Conservation (phyloP, 371 early-diverging fungal genomes). For the Blakeslea trispora region DNA sequence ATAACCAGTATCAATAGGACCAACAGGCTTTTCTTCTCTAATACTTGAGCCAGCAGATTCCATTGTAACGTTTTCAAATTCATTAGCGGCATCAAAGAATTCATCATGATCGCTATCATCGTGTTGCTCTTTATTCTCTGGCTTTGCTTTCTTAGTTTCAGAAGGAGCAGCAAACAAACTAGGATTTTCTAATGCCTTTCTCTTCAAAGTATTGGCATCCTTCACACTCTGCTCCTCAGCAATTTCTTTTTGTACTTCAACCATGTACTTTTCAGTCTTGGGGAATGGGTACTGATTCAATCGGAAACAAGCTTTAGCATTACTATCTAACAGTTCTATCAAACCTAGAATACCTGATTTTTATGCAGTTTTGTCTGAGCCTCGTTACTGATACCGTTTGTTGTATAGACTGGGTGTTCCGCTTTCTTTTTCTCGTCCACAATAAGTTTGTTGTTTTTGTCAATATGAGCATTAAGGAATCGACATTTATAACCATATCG, state of each 20-base stretch:
- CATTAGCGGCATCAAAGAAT: conserved; percentile 28
- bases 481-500: conserved; percentile 79
- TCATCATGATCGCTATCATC: conserved; percentile 19
- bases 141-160: conserved; percentile 6
- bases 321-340: neutral
- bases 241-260: conserved; percentile 42
- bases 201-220: conserved; percentile 31
- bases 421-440: conserved; percentile 53
- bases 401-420: conserved; percentile 33
- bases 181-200: conserved; percentile 21
- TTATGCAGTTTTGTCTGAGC: conserved; percentile 53
- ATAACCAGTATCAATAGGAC: conserved; percentile 44
- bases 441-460: conserved; percentile 49
- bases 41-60: conserved; percentile 13
- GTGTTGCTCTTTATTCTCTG: conserved; percentile 15
- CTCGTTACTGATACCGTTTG: conserved; percentile 47
- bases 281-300: conserved; percentile 48
- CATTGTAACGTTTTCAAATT: conserved; percentile 20
- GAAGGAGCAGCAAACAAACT: conserved; percentile 1
- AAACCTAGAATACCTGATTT: conserved; percentile 24
- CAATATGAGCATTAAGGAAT: conserved; percentile 71
- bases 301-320: neutral
- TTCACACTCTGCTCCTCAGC: conserved; percentile 27
- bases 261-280: conserved; percentile 42
- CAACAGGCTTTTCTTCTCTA: conserved; percentile 34